Base-by-base conservation (phyloP, 768 basidiomycete species). In the Astraeus odoratus region DNA sequence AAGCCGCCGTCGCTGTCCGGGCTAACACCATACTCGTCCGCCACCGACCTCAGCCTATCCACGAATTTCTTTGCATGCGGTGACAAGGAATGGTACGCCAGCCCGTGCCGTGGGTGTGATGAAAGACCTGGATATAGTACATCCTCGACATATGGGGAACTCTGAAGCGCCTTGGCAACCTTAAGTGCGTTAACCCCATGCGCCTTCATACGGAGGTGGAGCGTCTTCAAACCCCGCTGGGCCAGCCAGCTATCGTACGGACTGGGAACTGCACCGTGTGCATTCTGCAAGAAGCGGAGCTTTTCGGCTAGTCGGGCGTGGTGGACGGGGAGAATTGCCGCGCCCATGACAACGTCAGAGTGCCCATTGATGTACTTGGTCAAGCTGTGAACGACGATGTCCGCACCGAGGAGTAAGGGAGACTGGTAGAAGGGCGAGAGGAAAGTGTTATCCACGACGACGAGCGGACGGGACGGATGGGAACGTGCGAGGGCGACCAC, bases 341-440 rank as follows among this genome's bases (percentile, higher is more conserved):
- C 81, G 34, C 94, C 94, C 77, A 93, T 88, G 56, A 96, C 73
- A 59, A 95, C 88, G 60, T 98, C 94, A 0, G 86, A 86, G 67
- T 96, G 94, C 0, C 95, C 95, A 59, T 91, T 89, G 58, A 95
- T 72, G 69, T 95, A 96, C 65, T 98, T 96, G 0, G 84, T 90
- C 33, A 93, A 71, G 19, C 73, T 77, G 70, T 96, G 91, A 4
- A 91, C 50, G 53, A 91, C 87, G 52, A 96, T 69, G 60, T 95
- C 91, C 12, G 91, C 95, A 12, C 85, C 80, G 22, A 78, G 82
- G 45, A 85, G 75, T 26, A 97, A 80, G 0, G 94, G 94, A 0
- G 89, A 90, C 30, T 81, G 77, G 70, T 85, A 97, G 69, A 81
- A 97, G 0, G 95, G 90, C 0, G 91, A 94, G 31, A 92, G 74